Percentiles rank a stretch among this genome's conserved stretches.
Evolutionary conservation across 805 yeast species (phyloP).

Genomic region (Starmerella lactis-condensi): DNA sequence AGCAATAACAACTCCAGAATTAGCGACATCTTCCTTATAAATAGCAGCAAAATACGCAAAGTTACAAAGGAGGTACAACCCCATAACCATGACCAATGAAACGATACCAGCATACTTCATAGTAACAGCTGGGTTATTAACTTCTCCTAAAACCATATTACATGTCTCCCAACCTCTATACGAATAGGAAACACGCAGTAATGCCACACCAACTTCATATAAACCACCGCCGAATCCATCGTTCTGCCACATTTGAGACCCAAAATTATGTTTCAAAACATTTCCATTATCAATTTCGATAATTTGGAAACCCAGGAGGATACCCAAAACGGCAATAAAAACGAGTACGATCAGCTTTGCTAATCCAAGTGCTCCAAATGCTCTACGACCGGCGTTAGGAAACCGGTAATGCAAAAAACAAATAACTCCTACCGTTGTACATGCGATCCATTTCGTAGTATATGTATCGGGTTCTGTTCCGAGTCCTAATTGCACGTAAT

Average conservation of each 20-base stretch:
- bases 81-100: constrained; percentile 35
- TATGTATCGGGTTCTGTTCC: constrained; percentile 26
- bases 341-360: constrained; percentile 35
- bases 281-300: constrained; percentile 20
- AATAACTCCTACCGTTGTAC: constrained; percentile 29
- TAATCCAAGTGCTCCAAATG: constrained; percentile 38
- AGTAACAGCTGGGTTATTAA: constrained; percentile 37
- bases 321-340: constrained; percentile 33
- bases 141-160: constrained; percentile 42
- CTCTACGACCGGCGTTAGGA: constrained; percentile 33
- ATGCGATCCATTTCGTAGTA: constrained; percentile 27
- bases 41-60: constrained; percentile 40
- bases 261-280: constrained; percentile 23
- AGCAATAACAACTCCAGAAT: constrained; percentile 46
- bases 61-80: constrained; percentile 38
- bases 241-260: constrained; percentile 24
- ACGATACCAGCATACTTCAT: constrained; percentile 43
- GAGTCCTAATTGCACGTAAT: constrained; percentile 31
- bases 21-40: constrained; percentile 25
- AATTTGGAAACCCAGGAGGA: constrained; percentile 20
- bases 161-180: constrained; percentile 59
- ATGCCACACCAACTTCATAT: constrained; percentile 37
- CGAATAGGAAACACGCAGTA: constrained; percentile 41
- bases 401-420: constrained; percentile 30
- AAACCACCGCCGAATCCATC: constrained; percentile 28